Evolutionary conservation across 129 eudicot genomes (phyloP), one percentile per base, ranked within the genome.

Genomic region (Escallonia herrerae): DNA sequence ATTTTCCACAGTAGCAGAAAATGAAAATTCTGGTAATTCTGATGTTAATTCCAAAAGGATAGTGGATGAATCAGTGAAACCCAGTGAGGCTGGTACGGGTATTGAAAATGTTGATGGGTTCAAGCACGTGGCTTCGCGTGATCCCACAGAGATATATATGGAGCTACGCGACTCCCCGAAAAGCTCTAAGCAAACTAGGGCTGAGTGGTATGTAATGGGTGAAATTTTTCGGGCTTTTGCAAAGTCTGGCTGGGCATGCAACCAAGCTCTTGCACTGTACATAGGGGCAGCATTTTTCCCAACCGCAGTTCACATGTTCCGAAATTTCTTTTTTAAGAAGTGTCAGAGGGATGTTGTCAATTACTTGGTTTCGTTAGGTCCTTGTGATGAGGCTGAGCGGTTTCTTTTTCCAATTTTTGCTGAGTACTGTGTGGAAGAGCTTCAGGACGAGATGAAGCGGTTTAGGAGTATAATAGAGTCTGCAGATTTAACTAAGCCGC

Each of bases 401-500:
- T 86, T 94, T 78, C 72, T 94, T 59, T 94, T 94, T 69, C 99
- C 99, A 0, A 68, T 89, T 0, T 94, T 94, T 66, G 97, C 86
- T 9, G 99, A 94, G 65, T 94, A 58, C 73, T 84, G 97, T 63
- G 69, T 89, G 64, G 96, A 89, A 49, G 79, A 86, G 79, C 83
- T 79, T 58, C 83, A 82, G 5, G 84, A 80, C 60, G 95, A 89
- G 63, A 94, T 94, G 33, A 94, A 74, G 80, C 74, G 78, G 61
- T 94, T 94, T 75, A 81, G 87, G 69, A 64, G 68, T 38, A 81
- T 86, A 97, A 81, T 89, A 63, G 79, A 80, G 7, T 86, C 95
- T 9, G 97, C 97, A 6, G 99, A 94, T 74, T 59, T 94, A 55
- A 89, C 99, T 2, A 84, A 86, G 67, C 99, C 97, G 2, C 95